phyloP scores from a whole-genome alignment of 2,329 filamentous ascomycete genomes.

The Aspergillus sp. region DNA sequence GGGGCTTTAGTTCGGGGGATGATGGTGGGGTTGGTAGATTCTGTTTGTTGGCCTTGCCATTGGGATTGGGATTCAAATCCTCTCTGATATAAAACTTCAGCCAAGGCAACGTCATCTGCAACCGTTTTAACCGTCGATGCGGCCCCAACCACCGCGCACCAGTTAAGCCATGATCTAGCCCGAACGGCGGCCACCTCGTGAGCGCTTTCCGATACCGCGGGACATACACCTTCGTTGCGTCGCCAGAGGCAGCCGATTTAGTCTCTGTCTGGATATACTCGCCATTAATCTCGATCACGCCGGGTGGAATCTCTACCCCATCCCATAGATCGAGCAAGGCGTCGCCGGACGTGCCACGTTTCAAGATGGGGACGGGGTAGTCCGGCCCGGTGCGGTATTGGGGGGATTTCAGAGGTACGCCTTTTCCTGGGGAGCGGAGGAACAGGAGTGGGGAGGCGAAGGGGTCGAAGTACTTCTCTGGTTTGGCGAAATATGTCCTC shows the following conservation, averaged over 20 bases:
- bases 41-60: not conserved
- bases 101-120: constrained; percentile 27
- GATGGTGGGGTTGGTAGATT: no score
- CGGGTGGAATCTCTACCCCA: not conserved
- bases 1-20: no score
- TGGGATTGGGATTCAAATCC: not conserved
- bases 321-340: not conserved
- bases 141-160: constrained; percentile 7
- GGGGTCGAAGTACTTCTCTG: constrained; percentile 35
- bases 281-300: no score
- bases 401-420: constrained; percentile 28
- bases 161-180: constrained; percentile 26
- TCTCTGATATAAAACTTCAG: constrained; percentile 19
- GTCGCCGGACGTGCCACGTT: no score
- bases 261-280: no score
- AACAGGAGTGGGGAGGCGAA: constrained; percentile 39
- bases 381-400: constrained; percentile 26
- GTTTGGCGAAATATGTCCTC: constrained; percentile 26
- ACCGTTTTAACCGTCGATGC: constrained; percentile 7
- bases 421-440: constrained; percentile 34
- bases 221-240: not conserved
- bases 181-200: constrained; percentile 33
- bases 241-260: no score
- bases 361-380: constrained; percentile 22
- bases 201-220: constrained; percentile 28